Percentiles rank a stretch among this genome's conserved stretches.
These are phyloP conservation scores for Diatrype stigma DNA, from an alignment of 2,329 filamentous ascomycete species.

Conservation along the genomic window DNA sequence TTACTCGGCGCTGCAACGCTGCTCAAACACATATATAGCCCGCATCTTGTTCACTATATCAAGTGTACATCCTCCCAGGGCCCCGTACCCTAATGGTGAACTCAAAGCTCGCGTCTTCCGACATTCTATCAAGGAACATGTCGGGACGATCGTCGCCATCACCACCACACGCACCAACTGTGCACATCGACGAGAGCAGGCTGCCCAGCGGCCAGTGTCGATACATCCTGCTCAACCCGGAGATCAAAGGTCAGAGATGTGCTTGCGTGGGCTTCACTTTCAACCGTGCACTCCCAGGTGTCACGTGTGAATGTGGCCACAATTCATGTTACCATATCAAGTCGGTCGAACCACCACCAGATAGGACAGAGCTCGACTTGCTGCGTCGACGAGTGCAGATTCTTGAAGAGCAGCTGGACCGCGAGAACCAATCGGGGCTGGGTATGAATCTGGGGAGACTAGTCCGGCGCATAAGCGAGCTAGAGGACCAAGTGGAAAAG, in stretches of 20 bases:
- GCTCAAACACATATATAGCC: conserved; percentile 4
- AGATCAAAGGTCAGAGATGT: conserved; percentile 55
- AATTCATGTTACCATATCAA: conserved; percentile 55
- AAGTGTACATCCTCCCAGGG: conserved; percentile 10
- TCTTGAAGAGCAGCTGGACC: conserved; percentile 40
- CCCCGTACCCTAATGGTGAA: conserved; percentile 14
- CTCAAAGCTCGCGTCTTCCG: conserved; percentile 10
- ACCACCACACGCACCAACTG: conserved; percentile 18
- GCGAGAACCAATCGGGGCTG: conserved; percentile 32
- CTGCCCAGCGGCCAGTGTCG: conserved; percentile 56
- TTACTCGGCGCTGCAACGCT: conserved; percentile 14
- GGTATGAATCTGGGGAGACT: conserved; percentile 27
- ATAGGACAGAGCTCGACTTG: conserved; percentile 44
- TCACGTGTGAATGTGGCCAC: conserved; percentile 56
- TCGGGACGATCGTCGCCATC: conserved; percentile 24
- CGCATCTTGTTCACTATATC: conserved; percentile 5
- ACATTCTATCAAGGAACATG: conserved; percentile 17
- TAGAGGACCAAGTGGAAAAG: conserved; percentile 53
- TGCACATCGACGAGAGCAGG: conserved; percentile 36
- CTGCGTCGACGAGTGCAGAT: conserved; percentile 42
- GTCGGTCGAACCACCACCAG: conserved; percentile 39
- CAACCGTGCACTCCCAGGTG: conserved; percentile 49
- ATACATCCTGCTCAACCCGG: conserved; percentile 53
- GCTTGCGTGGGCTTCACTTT: conserved; percentile 55
- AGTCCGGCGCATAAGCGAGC: conserved; percentile 41